Evolutionary conservation across 495 filamentous ascomycete genomes (phyloP), one percentile per base, ranked within the genome.

Genomic region (Hapsidospora chrysogenum): DNA sequence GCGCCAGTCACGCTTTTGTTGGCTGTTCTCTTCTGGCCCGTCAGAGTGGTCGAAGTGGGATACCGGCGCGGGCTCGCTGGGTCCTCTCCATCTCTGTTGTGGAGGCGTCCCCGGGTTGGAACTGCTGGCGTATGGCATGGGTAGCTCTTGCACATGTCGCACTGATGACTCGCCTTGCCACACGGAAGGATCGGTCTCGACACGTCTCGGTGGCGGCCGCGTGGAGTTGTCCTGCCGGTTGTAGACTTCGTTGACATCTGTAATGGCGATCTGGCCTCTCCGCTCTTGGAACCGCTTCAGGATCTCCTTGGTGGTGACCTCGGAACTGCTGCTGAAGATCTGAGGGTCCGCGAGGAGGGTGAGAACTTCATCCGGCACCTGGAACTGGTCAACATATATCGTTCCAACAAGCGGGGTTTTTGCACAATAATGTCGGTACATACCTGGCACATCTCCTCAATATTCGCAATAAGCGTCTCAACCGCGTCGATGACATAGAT

Each of bases 271-370:
- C 9, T 73, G 63, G 15, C 72, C 43, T 57, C 64, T 68, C 41
- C 86, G 80, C 42, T 85, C 79, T 5, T 78, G 81, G 50, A 86
- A 86, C 27, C 80, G 71, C 51, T 85, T 85, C 16, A 99, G 68
- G 35, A 99, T 96, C 48, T 96, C 89, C 50, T 99, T 96, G 2
- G 86, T 86, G 2, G 92, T 95, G 31, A 96, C 74, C 36, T 99
- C 87, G 26, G 75, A 72, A 40, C 66, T 76, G 43, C 72, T 78
- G 51, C 70, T 78, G 54, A 92, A 85, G 30, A 96, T 71, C 16
- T 67, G 68, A 23, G 75, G 73, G 51, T 96, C 86, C 46, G 74
- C 78, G 19, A 97, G 66, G 40, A 93, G 78, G 14, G 78, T 75
- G 48, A 85, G 73, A 21, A 97, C 56, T 47, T 96, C 86, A 55